Evolutionary conservation across 768 basidiomycete genomes (phyloP), one percentile per base, ranked within the genome.

Genomic region (Russula sp.): DNA sequence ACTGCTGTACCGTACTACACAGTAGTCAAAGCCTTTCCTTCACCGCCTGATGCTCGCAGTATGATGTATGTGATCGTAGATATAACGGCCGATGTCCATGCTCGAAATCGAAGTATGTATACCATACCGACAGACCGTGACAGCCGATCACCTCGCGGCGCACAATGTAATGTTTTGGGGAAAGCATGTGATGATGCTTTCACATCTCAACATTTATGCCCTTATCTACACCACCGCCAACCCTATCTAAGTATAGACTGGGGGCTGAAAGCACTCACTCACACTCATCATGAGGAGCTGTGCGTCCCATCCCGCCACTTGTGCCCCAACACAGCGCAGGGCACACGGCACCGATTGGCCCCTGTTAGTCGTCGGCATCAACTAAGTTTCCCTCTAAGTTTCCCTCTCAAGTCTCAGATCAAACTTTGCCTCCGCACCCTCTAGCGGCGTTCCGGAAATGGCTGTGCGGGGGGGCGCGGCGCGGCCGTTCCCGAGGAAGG

Each of bases 391-490:
- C n/a, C n/a, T n/a, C n/a, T n/a, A n/a, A n/a, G n/a, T n/a, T n/a
- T n/a, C n/a, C n/a, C n/a, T n/a, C n/a, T n/a, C n/a, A 42, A 41
- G n/a, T 56, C 47, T 45, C 25, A 36, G 18, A 56, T 61, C 60
- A 49, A 56, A 51, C 46, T 43, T 50, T 34, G 36, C 45, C 38
- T 9, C 14, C 6, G 11, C 32, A 22, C 43, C 18, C 45, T 25
- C 45, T 16, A 38, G 49, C 60, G 60, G 55, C 60, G 48, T 51
- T 50, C 42, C n/a, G 34, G 34, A 56, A 61, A 51, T 38, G 60
- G 54, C 16, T 20, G n/a, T 38, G 35, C 41, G 13, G 29, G 54
- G 6, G 35, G 32, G 20, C 35, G 38, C 29, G 13, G 13, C n/a
- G 59, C n/a, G 60, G 48, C 13, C 41, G 6, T 57, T 13, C 41